Conservation (phyloP, 2,329 filamentous ascomycete species). For the Metarhizium anisopliae region DNA sequence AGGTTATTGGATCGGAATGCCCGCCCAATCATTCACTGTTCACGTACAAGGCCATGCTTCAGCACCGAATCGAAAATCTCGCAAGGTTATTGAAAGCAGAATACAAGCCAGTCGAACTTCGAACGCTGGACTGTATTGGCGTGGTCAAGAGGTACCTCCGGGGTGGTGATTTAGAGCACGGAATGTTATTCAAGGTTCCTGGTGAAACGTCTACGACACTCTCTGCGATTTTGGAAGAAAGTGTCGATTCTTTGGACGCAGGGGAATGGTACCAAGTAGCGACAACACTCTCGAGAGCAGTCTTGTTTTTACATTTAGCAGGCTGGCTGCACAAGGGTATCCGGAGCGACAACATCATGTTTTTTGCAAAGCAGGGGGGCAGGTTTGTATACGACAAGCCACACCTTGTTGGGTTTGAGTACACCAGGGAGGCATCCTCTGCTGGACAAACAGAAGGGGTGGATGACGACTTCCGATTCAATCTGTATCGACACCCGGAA, state of each 20-base stretch:
- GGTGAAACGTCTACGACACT: background rate
- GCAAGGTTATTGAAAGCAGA: background rate
- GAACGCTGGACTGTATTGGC: background rate
- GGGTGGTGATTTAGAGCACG: background rate
- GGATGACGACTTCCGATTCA: background rate
- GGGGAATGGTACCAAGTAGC: background rate
- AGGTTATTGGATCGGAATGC: background rate
- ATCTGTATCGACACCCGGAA: background rate
- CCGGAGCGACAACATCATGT: background rate
- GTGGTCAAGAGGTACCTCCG: background rate
- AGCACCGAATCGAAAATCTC: background rate
- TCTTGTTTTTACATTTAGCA: background rate
- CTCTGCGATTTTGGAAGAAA: background rate
- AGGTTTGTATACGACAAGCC: background rate
- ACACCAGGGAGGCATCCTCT: background rate
- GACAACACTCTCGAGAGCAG: background rate
- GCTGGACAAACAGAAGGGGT: background rate
- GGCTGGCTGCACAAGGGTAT: background rate
- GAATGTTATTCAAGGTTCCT: background rate
- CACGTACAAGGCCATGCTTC: background rate
- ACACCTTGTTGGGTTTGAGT: background rate
- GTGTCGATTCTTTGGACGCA: background rate
- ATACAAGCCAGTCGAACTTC: background rate
- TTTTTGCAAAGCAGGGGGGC: background rate
- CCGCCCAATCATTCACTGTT: background rate